Base-by-base conservation (phyloP, 1,284 basidiomycete genomes). In the Moesziomyces sp. region DNA sequence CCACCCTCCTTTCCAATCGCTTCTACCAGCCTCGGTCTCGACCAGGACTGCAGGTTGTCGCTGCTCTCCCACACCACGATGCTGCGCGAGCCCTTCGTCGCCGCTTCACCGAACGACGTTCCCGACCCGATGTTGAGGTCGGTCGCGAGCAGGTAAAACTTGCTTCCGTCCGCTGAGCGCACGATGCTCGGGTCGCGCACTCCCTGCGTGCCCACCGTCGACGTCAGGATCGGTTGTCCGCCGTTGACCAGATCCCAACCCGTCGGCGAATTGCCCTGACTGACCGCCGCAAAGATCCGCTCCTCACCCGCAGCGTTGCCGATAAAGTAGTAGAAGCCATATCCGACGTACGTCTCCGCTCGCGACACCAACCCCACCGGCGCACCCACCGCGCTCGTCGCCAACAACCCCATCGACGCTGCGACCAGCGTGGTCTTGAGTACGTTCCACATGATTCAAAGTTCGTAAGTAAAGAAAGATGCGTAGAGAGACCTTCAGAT, bases 321-420 rank as follows among this genome's bases (percentile, higher is more conserved):
- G 40, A 48, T 45, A 34, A 64, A 64, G 46, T 64, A 64, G 49
- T 57, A 64, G 46, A 64, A 64, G 24, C 48, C 61, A 35, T 64
- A 64, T 10, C 61, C 61, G 3, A 57, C 60, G n/a, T 63, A 56
- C 5, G 26, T 21, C 18, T 45, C 21, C 21, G 52, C 43, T 5
- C 45, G 43, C 43, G 24, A 4, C 45, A 30, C 38, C 46, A 21
- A 1, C 45, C 38, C 16, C 21, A 28, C 45, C 23, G 40, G 34
- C 35, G 3, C 24, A 26, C 19, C 16, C 23, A 43, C 16, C 14
- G 38, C 38, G 5, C 4, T n/a, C 1, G 38, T 18, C 7, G 50
- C 50, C 13, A 54, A 13, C 13, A 54, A 18, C 8, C 52, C 52
- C 6, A 54, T 9, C 21, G 52, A 54, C n/a, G 45, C 52, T 11